Evolutionary conservation across 2,329 filamentous ascomycete genomes (phyloP).

Genomic region (Monilinia polystroma): DNA sequence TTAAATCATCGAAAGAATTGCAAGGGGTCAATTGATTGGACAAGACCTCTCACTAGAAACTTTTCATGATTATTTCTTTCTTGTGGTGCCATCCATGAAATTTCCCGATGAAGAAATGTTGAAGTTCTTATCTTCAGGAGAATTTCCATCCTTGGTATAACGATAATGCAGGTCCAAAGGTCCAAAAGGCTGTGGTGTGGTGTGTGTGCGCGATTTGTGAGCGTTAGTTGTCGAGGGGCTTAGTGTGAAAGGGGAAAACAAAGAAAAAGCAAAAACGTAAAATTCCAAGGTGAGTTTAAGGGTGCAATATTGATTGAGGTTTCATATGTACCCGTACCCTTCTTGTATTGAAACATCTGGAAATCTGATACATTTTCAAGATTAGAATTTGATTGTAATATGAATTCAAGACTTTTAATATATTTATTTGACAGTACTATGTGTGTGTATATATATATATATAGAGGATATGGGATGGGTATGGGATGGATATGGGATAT

Average conservation of each 20-base stretch:
- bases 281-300: background rate
- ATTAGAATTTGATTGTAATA: background rate
- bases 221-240: background rate
- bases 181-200: slow-evolving; percentile 7
- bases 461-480: too few species aligned
- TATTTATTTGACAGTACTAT: too few species aligned
- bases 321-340: background rate
- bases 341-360: background rate
- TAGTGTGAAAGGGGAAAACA: background rate
- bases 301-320: background rate
- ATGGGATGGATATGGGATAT: too few species aligned
- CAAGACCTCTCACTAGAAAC: too few species aligned
- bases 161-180: slow-evolving; percentile 9
- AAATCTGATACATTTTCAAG: background rate
- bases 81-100: background rate
- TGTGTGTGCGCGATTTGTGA: background rate
- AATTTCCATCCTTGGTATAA: background rate
- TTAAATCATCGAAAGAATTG: too few species aligned
- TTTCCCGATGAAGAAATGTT: background rate
- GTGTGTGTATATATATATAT: too few species aligned
- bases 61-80: too few species aligned
- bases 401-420: background rate
- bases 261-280: too few species aligned
- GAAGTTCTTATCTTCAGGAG: background rate
- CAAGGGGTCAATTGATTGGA: too few species aligned